Evolutionary conservation across 1,284 basidiomycete genomes (phyloP).

Genomic region (Peniophora sp.): DNA sequence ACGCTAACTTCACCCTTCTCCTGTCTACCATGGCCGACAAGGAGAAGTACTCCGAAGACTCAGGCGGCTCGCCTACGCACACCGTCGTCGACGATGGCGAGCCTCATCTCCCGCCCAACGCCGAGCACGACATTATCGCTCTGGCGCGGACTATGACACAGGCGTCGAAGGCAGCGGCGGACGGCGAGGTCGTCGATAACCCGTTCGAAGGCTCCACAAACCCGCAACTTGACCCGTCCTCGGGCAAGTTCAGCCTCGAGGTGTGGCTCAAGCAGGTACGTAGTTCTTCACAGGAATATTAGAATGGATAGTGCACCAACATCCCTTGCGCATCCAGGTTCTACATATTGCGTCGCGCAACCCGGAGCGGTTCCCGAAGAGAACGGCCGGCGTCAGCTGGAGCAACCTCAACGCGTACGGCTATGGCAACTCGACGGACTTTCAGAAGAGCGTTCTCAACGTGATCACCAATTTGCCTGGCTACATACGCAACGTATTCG

Average conservation of each 20-base stretch:
- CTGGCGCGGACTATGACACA: background rate
- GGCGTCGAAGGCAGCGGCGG: background rate
- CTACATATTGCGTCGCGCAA: background rate
- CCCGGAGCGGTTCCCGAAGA: background rate
- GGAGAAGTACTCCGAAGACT: too few relatives aligned
- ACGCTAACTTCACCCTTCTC: too few relatives aligned
- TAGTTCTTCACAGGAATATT: too few relatives aligned
- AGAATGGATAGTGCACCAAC: too few relatives aligned
- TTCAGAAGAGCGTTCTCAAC: conserved; percentile 38
- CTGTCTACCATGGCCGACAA: too few relatives aligned
- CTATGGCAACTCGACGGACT: conserved; percentile 33
- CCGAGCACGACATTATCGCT: background rate
- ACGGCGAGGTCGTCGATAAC: background rate
- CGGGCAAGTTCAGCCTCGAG: background rate
- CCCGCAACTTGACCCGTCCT: background rate
- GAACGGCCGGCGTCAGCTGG: conserved; percentile 24
- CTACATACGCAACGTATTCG: conserved; percentile 20
- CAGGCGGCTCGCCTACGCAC: too few relatives aligned
- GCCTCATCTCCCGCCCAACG: background rate
- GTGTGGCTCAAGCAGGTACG: background rate
- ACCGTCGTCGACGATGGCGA: too few relatives aligned
- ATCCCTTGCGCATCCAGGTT: too few relatives aligned
- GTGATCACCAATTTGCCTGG: conserved; percentile 24
- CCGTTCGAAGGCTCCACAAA: background rate
- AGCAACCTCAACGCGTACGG: conserved; percentile 35